Base-by-base conservation (phyloP, 495 filamentous ascomycete species). In the Clohesyomyces aquaticus region DNA sequence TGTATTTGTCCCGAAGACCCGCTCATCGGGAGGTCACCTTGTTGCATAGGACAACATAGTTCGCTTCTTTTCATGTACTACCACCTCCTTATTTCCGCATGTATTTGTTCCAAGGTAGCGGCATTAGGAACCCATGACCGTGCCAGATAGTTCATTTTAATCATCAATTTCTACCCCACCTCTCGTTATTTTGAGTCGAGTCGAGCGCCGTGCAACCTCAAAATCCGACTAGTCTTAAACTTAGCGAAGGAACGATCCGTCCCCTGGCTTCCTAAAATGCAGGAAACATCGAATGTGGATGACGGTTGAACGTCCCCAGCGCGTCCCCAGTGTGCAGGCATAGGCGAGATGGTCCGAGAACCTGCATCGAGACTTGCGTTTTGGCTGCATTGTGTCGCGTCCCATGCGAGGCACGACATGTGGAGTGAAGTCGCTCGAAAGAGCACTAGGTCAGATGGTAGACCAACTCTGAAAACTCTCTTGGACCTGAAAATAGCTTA, bases 21-120 rank as follows among this genome's bases (percentile, higher is more conserved):
- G n/a, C 11, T 29, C 21, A 18, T 19, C 28, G 11, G 26, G 28
- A 53, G 51, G 26, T 23, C 25, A 27, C 11, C 49, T 49, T 27
- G 29, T 52, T 52, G 49, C 49, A 52, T 52, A 29, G 23, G 9
- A 21, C 28, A 54, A 29, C 51, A 21, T 45, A 61, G 54, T 66
- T n/a, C n/a, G n/a, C n/a, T 57, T 19, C 61, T 57, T 58, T 49
- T 53, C 32, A 50, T 62, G 65, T 67, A 67, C 35, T 35, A 67
- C 59, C 35, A 41, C 47, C 51, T 60, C 56, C 42, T 61, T 66
- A 55, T 49, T 48, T 54, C 48, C 51, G 54, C 65, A 59, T 58
- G 53, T 58, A 67, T 63, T 28, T 54, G 12, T 55, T 62, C 46
- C 35, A 53, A 14, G n/a, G n/a, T n/a, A n/a, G n/a, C n/a, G 26